Base-by-base conservation (phyloP, 805 yeast species). In the Ogataea paradorogensis region DNA sequence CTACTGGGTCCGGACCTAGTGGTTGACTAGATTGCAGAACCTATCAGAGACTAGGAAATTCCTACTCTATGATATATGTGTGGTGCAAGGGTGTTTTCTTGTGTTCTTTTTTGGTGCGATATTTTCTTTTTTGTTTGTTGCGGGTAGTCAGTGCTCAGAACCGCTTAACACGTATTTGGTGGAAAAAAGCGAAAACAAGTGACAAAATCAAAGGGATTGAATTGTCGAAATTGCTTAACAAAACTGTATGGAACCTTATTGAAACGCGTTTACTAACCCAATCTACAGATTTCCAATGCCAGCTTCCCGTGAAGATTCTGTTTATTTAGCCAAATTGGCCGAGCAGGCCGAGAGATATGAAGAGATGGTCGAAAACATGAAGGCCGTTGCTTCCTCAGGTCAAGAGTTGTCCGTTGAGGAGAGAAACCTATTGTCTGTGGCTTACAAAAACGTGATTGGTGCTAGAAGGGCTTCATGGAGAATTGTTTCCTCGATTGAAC, bases 401-500 rank as follows among this genome's bases (percentile, higher is more conserved):
- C 90, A 86, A 70, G 98, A 91, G 68, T 74, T 93, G 55, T 84
- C 95, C 36, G 96, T 93, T 53, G 99, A 93, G 73, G 99, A 93
- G 74, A 90, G 99, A 70, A 93, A 93, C 72, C 76, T 91, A 55
- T 78, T 91, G 59, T 88, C 96, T 24, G 98, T 93, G 57, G 99
- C 99, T 47, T 91, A 91, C 78, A 91, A 91, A 73, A 91, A 91
- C 63, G 98, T 91, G 42, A 91, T 91, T 69, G 99, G 99, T 63
- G 96, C 98, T 44, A 89, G 98, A 62, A 90, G 99, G 74, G 98
- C 99, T 44, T 88, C 96, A 32, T 93, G 98, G 98, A 85, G 99
- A 80, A 89, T 93, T 62, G 96, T 93, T 38, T 89, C 96, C 27
- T 88, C 97, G 33, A 91, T 91, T 60, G 99, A 91, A 71, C 97